Evolutionary conservation across 2,329 filamentous ascomycete species (phyloP).

Genomic region (Monilinia vaccinii-corymbosi): DNA sequence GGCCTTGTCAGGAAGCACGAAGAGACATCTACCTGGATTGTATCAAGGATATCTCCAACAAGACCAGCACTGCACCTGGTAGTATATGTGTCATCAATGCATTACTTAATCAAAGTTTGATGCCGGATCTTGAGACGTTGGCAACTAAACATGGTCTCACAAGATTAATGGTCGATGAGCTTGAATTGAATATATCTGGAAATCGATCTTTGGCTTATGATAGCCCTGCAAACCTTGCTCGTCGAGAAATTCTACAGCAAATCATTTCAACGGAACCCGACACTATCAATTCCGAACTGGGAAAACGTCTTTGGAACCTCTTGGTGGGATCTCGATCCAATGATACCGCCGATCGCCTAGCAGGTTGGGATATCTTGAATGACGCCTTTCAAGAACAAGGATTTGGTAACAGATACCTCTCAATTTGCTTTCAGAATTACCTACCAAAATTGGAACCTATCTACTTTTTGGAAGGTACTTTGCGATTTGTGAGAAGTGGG

Average conservation of each 20-base stretch:
- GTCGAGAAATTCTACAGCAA: constrained; percentile 46
- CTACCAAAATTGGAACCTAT: constrained; percentile 47
- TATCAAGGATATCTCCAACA: constrained; percentile 56
- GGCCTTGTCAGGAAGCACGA: constrained; percentile 47
- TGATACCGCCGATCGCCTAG: constrained; percentile 50
- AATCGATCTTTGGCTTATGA: constrained; percentile 23
- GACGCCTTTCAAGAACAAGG: constrained; percentile 33
- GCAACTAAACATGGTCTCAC: constrained; percentile 53
- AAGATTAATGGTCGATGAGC: constrained; percentile 52
- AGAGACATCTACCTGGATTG: constrained; percentile 57
- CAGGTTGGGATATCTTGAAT: constrained; percentile 62
- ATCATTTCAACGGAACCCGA: constrained; percentile 54
- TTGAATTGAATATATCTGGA: constrained; percentile 38
- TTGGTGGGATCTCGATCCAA: constrained; percentile 58
- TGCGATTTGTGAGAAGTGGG: constrained; percentile 51
- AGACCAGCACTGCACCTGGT: constrained; percentile 56
- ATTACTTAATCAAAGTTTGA: constrained; percentile 38
- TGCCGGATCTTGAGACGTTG: constrained; percentile 46
- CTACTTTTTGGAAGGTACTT: constrained; percentile 51
- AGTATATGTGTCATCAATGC: constrained; percentile 58
- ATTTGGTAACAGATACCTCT: constrained; percentile 47
- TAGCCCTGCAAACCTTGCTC: constrained; percentile 41
- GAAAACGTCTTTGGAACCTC: constrained; percentile 59
- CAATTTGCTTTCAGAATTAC: constrained; percentile 44
- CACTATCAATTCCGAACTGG: constrained; percentile 52